Evolutionary conservation across 208 protist genomes (phyloP).

Genomic region (Angomonas desouzai): DNA sequence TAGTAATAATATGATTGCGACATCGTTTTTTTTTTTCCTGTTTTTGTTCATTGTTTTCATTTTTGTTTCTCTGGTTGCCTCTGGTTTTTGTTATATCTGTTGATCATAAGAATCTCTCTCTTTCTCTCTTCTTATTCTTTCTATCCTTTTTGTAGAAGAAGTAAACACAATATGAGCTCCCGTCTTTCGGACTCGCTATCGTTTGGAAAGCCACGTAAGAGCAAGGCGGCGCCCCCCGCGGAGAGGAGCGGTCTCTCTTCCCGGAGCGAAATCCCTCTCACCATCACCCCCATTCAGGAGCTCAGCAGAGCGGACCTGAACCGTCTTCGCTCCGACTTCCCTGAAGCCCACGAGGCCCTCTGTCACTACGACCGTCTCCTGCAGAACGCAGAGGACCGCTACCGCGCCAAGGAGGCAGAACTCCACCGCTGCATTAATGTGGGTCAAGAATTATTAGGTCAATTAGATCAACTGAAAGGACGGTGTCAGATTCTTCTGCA

Average conservation of each 20-base stretch:
- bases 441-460: conserved; percentile 66
- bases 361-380: conserved; percentile 32
- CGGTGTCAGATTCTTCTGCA: conserved; percentile 40
- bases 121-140: background rate
- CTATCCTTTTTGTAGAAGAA: background rate
- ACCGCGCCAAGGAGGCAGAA: conserved; percentile 64
- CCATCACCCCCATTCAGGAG: conserved; percentile 28
- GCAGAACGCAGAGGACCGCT: conserved; percentile 37
- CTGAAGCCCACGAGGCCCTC: conserved; percentile 22
- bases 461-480: conserved; percentile 53
- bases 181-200: background rate
- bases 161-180: background rate
- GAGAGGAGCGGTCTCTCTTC: background rate
- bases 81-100: no score
- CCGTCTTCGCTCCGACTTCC: conserved; percentile 19
- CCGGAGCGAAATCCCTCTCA: background rate
- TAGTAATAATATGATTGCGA: no score
- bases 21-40: no score
- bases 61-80: no score
- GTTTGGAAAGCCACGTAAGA: background rate
- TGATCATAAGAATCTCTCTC: no score
- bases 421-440: conserved; percentile 71
- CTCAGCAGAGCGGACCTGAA: conserved; percentile 15
- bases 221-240: background rate
- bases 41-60: no score